phyloP scores from a whole-genome alignment of 176 grass and related monocot genomes.

The Oryza coarctata region DNA sequence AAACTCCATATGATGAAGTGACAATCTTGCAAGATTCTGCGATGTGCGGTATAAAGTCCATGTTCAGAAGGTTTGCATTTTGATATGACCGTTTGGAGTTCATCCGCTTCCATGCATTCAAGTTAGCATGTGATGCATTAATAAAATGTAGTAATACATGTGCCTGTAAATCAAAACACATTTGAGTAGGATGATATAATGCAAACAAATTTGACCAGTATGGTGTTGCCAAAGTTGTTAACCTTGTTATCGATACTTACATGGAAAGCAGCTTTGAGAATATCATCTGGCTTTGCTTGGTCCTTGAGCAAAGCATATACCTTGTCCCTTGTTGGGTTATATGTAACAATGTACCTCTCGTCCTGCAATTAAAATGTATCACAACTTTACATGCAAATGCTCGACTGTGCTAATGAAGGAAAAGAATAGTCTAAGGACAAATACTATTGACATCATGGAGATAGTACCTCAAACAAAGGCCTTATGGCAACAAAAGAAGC shows the following conservation, averaged over 20 bases:
- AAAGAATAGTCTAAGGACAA: neutral
- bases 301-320: constrained; percentile 98
- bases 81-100: constrained; percentile 50
- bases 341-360: constrained; percentile 92
- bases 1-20: constrained; percentile 76
- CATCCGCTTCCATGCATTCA: constrained; percentile 46
- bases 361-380: constrained; percentile 43
- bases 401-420: constrained; percentile 4
- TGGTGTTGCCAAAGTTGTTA: constrained; percentile 4
- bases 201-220: neutral
- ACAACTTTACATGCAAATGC: neutral
- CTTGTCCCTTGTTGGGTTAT: constrained; percentile 93
- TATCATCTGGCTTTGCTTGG: constrained; percentile 95
- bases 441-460: constrained; percentile 2
- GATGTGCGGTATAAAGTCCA: constrained; percentile 73
- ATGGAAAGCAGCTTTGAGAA: constrained; percentile 96
- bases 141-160: constrained; percentile 92
- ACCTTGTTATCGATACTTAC: constrained; percentile 42
- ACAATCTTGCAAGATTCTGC: constrained; percentile 96
- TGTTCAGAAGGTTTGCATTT: constrained; percentile 43
- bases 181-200: constrained; percentile 9
- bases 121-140: constrained; percentile 69
- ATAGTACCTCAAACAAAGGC: constrained; percentile 77
- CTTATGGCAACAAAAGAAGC: constrained; percentile 77
- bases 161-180: constrained; percentile 54